Evolutionary conservation across 148 eudicot genomes (phyloP).

Genomic region (Vaccinium corymbosum): DNA sequence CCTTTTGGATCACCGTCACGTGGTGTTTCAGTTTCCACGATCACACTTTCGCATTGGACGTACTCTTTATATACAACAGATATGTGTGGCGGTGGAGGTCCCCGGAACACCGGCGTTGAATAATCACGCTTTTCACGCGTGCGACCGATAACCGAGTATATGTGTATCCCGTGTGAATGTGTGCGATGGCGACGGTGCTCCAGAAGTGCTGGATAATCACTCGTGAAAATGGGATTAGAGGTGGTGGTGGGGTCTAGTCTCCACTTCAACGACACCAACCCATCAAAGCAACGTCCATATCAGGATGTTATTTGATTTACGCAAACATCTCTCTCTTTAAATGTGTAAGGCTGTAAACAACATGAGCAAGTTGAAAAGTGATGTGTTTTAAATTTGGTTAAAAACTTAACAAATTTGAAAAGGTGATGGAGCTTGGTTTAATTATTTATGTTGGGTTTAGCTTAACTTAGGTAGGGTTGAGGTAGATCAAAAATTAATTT

Average conservation of each 20-base stretch:
- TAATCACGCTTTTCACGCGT: too few relatives aligned
- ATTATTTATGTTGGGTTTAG: not conserved
- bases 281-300: constrained; percentile 20
- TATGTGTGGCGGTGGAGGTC: not conserved
- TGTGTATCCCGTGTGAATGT: too few relatives aligned
- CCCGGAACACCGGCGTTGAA: too few relatives aligned
- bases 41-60: too few relatives aligned
- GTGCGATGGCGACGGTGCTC: not conserved
- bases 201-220: not conserved
- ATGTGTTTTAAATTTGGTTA: not conserved
- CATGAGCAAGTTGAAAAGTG: constrained; percentile 2
- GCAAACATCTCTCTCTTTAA: constrained; percentile 17
- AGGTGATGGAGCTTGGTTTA: not conserved
- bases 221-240: not conserved
- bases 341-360: not conserved
- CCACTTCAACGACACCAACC: constrained; percentile 32
- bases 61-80: too few relatives aligned
- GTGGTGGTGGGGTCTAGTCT: constrained; percentile 13
- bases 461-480: not conserved
- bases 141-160: too few relatives aligned
- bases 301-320: constrained; percentile 24
- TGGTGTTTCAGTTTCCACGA: too few relatives aligned
- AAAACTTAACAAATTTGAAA: not conserved
- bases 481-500: too few relatives aligned
- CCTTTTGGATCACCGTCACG: not conserved